phyloP scores from a whole-genome alignment of 1,284 basidiomycete genomes.

The Gymnopus androsaceus region DNA sequence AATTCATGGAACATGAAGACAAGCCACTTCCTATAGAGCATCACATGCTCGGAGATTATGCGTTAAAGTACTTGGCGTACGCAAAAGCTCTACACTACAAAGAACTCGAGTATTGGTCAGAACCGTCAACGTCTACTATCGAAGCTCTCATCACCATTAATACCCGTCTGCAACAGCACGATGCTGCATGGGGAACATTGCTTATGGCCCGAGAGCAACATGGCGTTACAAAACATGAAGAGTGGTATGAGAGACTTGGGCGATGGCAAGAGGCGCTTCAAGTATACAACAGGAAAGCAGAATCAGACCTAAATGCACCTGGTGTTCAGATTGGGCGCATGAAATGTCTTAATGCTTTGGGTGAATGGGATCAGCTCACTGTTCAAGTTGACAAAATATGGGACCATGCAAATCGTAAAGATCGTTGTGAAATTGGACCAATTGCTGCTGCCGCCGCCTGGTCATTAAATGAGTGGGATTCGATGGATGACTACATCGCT shows the following conservation, averaged over 20 bases:
- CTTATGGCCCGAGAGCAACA: slow-evolving; percentile 85
- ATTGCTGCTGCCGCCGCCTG: slow-evolving; percentile 97
- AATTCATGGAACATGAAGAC: slow-evolving; percentile 99
- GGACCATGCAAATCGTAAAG: slow-evolving; percentile 82
- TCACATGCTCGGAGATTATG: slow-evolving; percentile 90
- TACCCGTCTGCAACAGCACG: slow-evolving; percentile 94
- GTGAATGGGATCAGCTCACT: slow-evolving; percentile 95
- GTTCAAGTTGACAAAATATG: slow-evolving; percentile 89
- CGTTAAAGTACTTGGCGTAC: slow-evolving; percentile 92
- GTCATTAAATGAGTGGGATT: slow-evolving; percentile 96
- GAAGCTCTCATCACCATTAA: slow-evolving; percentile 97
- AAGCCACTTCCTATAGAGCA: slow-evolving; percentile 95
- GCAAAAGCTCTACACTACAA: slow-evolving; percentile 99
- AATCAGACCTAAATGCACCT: slow-evolving; percentile 67
- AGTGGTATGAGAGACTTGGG: slow-evolving; percentile 98
- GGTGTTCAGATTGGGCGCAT: slow-evolving; percentile 87
- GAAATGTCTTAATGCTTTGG: slow-evolving; percentile 95
- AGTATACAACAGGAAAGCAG: slow-evolving; percentile 83
- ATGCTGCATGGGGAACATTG: slow-evolving; percentile 94
- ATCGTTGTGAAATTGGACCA: slow-evolving; percentile 90
- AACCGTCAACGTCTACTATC: slow-evolving; percentile 86
- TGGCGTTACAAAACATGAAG: slow-evolving; percentile 87
- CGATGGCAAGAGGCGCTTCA: slow-evolving; percentile 94
- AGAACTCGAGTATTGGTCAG: slow-evolving; percentile 95
- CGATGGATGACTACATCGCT: slow-evolving; percentile 97